Evolutionary conservation across 495 filamentous ascomycete species (phyloP), one percentile per base, ranked within the genome.

Genomic region (Cercophora samala): DNA sequence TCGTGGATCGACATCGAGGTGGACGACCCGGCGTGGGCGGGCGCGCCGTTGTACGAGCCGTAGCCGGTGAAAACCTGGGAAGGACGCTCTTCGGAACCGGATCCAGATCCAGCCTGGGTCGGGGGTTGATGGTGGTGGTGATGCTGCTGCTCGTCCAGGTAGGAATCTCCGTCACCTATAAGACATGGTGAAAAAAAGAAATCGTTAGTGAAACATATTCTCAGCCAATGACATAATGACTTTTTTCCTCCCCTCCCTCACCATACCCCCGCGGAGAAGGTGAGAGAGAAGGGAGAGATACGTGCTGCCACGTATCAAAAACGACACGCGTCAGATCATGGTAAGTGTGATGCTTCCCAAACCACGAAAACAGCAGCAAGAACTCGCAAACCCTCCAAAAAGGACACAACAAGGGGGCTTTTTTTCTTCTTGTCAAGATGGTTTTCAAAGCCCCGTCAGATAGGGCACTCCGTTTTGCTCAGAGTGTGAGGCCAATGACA

Each of bases 41-140:
- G 86, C 80, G 58, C 89, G 89, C 73, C 88, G 87, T 60, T 84
- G 85, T 78, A 78, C 5, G 69, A 63, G 25, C 74, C 76, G 69
- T 93, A 91, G 42, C 87, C 87, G 55, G 88, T 84, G 78, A 97
- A 97, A 67, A 91, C 87, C 63, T 97, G 92, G 29, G 88, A 80
- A 46, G 88, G 86, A 60, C 92, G 90, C 51, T 92, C 82, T 66
- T 93, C 89, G 55, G 82, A 81, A 68, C 73, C 75, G 6, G 37
- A 46, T 5, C 6, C 37, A 46, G 37, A 17, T 46, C 37, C 37
- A 72, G 75, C 74, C 73, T 77, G 71, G 62, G 75, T 61, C 67
- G 83, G 72, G 71, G 80, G 63, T 66, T 79, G 73, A 68, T 83
- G 72, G 62, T 75, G 82, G 67, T 90, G 89, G 68, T 90, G 88